Percentiles rank a stretch among this genome's conserved stretches.
Evolutionary conservation across 352 stramenopile genomes (phyloP).

Genomic region (Phytopythium helicoides): DNA sequence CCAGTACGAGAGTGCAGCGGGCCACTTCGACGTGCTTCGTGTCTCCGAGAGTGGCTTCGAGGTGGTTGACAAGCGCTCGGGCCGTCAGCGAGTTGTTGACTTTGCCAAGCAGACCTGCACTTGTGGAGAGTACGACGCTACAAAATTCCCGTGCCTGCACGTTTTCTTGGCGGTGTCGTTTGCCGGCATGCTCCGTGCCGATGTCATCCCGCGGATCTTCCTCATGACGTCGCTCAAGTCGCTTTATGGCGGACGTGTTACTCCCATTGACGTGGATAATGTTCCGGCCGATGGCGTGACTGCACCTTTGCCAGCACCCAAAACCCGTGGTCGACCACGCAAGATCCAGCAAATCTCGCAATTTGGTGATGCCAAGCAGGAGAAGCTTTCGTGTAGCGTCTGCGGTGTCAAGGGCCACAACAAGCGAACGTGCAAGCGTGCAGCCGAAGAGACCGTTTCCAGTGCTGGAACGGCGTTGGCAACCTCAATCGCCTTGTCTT

Average conservation of each 20-base stretch:
- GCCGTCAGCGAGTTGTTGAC: constrained; percentile 66
- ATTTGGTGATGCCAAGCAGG: constrained; percentile 60
- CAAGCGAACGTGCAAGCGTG: constrained; percentile 77
- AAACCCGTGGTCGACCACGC: constrained; percentile 57
- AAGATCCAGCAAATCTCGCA: constrained; percentile 84
- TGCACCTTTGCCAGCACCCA: constrained; percentile 47
- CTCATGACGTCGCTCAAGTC: constrained; percentile 76
- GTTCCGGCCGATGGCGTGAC: constrained; percentile 61
- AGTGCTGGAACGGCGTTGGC: not conserved
- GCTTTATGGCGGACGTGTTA: constrained; percentile 68
- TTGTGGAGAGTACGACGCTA: constrained; percentile 72
- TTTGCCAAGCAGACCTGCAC: constrained; percentile 74
- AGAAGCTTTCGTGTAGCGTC: constrained; percentile 76
- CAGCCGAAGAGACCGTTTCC: not conserved
- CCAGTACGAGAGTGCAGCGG: constrained; percentile 62
- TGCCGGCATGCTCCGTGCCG: constrained; percentile 56
- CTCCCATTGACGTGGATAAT: constrained; percentile 75
- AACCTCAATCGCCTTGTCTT: not conserved
- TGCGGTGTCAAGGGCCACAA: constrained; percentile 84
- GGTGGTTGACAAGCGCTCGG: constrained; percentile 68
- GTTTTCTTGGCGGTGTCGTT: constrained; percentile 70
- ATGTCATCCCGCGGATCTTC: constrained; percentile 80
- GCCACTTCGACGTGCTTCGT: constrained; percentile 62
- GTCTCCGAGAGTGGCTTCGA: constrained; percentile 71
- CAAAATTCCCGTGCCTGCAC: constrained; percentile 74